phyloP scores from a whole-genome alignment of 441 rosid species.

The Erysimum pusillum region DNA sequence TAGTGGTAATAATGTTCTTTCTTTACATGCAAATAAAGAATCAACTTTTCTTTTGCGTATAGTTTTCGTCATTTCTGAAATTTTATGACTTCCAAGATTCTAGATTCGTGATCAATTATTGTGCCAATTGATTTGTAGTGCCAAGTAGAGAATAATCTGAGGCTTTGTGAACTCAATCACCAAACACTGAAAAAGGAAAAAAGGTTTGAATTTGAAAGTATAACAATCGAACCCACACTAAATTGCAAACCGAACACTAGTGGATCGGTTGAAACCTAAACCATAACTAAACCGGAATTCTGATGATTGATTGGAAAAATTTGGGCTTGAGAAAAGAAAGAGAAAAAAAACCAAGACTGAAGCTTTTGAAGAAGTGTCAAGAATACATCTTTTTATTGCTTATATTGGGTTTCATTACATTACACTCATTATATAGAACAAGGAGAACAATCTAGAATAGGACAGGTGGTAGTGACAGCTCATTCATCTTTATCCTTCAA shows the following conservation, averaged over 20 bases:
- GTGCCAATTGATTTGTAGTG: not conserved
- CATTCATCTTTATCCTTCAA: too few species aligned
- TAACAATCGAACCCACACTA: too few species aligned
- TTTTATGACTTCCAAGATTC: too few species aligned
- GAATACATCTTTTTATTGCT: too few species aligned
- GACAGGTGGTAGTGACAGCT: too few species aligned
- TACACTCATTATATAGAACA: too few species aligned
- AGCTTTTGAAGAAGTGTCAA: too few species aligned
- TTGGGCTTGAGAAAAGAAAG: conserved; percentile 4
- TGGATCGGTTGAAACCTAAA: not conserved
- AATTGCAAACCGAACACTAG: not conserved
- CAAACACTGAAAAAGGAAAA: too few species aligned
- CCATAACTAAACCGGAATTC: conserved; percentile 12
- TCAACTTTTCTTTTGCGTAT: not conserved
- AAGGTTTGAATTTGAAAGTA: not conserved
- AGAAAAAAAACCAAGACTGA: too few species aligned
- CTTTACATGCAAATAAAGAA: not conserved
- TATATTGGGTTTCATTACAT: too few species aligned
- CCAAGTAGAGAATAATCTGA: not conserved
- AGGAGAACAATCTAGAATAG: too few species aligned
- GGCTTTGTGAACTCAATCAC: not conserved
- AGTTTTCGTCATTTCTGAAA: not conserved
- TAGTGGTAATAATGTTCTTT: not conserved
- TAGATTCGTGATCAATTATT: not conserved
- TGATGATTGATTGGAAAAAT: not conserved